These are phyloP conservation scores for Meyerozyma carpophila DNA, from an alignment of 1,139 yeast species.

Conservation along the genomic window DNA sequence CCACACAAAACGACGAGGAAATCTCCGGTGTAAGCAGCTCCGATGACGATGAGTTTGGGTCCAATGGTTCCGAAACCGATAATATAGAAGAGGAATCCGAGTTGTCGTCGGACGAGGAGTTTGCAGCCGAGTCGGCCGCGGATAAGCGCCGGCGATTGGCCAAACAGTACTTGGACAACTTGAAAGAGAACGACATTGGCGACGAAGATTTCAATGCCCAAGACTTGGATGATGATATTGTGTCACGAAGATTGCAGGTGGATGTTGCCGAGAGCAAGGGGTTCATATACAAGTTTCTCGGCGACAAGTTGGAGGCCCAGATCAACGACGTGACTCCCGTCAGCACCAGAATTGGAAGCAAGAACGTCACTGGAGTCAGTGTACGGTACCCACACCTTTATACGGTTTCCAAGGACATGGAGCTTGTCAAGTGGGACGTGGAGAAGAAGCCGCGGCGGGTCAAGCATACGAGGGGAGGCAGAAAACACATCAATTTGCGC, in stretches of 20 bases:
- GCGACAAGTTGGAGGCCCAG: conserved; percentile 40
- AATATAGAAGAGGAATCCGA: conserved; percentile 31
- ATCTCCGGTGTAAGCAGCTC: conserved; percentile 32
- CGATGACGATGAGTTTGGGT: conserved; percentile 21
- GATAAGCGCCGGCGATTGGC: conserved; percentile 94
- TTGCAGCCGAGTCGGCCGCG: conserved; percentile 74
- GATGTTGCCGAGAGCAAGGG: conserved; percentile 93
- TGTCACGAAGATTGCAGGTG: conserved; percentile 71
- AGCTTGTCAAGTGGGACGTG: conserved; percentile 69
- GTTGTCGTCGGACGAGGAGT: conserved; percentile 62
- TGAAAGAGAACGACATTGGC: conserved; percentile 50
- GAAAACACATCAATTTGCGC: conserved; percentile 29
- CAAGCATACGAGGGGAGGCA: conserved; percentile 64
- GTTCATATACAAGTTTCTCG: conserved; percentile 65
- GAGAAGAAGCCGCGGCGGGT: conserved; percentile 54
- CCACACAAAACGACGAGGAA: conserved; percentile 30
- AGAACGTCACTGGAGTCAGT: conserved; percentile 50
- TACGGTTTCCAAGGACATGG: conserved; percentile 80
- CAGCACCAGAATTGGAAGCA: conserved; percentile 56
- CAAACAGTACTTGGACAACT: conserved; percentile 80
- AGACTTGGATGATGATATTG: conserved; percentile 78
- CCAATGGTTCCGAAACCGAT: conserved; percentile 22
- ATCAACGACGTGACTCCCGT: conserved; percentile 32
- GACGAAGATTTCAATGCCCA: conserved; percentile 41
- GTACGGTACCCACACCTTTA: conserved; percentile 58